phyloP scores from a whole-genome alignment of 306 rosid species.

The Trifolium fragiferum region DNA sequence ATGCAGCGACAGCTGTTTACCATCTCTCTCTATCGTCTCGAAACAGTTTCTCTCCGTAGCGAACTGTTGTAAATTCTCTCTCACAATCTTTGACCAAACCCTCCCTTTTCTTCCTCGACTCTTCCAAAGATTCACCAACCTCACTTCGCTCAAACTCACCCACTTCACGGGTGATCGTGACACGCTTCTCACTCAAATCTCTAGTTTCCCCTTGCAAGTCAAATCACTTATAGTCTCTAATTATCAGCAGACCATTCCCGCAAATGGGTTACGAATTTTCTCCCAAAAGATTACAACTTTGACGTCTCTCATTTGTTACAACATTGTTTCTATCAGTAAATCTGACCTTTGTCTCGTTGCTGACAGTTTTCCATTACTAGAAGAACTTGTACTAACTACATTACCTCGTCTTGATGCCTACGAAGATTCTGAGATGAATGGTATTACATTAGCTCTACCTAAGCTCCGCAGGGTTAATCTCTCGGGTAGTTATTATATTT shows the following conservation, averaged over 20 bases:
- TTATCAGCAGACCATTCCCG: slow-evolving; percentile 41
- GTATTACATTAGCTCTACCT: no score
- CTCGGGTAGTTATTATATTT: no score
- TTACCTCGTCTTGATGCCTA: no score
- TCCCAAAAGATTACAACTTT: neutral
- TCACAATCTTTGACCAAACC: neutral
- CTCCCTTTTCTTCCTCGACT: neutral
- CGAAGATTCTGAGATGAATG: no score
- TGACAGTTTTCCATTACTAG: no score
- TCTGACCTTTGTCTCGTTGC: no score
- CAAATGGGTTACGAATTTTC: slow-evolving; percentile 42
- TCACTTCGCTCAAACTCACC: neutral
- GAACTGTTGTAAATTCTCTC: neutral
- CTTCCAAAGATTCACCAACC: neutral
- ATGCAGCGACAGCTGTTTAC: no score
- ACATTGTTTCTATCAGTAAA: no score
- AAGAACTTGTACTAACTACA: no score
- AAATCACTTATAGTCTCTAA: slow-evolving; percentile 38
- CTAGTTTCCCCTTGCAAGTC: slow-evolving; percentile 44
- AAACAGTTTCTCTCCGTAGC: neutral
- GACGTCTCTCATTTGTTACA: no score
- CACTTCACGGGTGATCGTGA: neutral
- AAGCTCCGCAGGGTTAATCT: no score
- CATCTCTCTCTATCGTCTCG: neutral
- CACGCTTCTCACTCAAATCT: slow-evolving; percentile 46